Conservation (phyloP, 257 asterid species). For the Jacaranda copaia region DNA sequence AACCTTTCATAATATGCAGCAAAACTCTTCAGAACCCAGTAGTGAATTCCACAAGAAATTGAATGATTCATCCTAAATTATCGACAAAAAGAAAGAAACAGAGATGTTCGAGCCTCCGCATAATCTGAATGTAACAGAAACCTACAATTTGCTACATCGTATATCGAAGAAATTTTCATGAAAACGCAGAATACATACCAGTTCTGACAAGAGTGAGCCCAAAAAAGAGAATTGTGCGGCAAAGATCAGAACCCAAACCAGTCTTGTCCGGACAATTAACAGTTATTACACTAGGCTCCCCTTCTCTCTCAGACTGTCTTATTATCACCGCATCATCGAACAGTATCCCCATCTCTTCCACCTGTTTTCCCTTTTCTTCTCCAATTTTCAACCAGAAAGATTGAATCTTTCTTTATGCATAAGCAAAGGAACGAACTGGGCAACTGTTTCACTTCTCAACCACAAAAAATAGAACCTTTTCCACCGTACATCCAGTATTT, state of each 20-base stretch:
- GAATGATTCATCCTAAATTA: neutral
- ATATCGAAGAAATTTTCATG: neutral
- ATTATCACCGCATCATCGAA: conserved; percentile 78
- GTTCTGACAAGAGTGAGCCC: conserved; percentile 75
- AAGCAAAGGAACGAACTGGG: neutral
- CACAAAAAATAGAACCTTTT: no score
- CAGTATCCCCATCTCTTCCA: conserved; percentile 59
- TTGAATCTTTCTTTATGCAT: neutral
- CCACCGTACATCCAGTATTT: no score
- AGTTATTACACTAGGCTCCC: conserved; percentile 79
- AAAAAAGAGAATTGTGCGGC: conserved; percentile 85
- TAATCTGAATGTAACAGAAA: conserved; percentile 1
- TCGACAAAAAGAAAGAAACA: neutral
- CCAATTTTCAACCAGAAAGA: conserved; percentile 18
- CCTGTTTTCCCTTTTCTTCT: neutral
- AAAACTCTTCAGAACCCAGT: conserved; percentile 6
- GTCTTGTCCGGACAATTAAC: conserved; percentile 93
- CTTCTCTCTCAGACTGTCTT: conserved; percentile 68
- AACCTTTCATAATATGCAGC: neutral
- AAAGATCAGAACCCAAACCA: conserved; percentile 90
- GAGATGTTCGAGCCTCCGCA: neutral
- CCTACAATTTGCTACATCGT: neutral
- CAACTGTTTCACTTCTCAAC: no score
- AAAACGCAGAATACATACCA: conserved; percentile 48
- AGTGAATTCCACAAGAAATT: neutral